A percentile compares a stretch with the other conserved stretches of the same genome.
phyloP scores from a whole-genome alignment of 148 eudicot genomes.

The Hydrangea macrophylla region DNA sequence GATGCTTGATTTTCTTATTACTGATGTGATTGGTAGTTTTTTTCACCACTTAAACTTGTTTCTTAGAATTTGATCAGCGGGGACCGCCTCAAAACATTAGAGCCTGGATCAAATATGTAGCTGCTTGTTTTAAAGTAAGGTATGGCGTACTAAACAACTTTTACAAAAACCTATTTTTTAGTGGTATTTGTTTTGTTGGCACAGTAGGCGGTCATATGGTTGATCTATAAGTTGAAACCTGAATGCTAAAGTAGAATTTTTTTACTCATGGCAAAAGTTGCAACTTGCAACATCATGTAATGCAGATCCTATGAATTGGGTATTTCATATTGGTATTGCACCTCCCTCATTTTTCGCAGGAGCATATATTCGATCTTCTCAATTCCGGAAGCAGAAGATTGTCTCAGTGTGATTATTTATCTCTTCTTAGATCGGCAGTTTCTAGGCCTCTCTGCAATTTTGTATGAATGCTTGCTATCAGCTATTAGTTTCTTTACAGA shows the following conservation, averaged over 20 bases:
- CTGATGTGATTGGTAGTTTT: conserved; percentile 5
- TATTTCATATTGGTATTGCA: background rate
- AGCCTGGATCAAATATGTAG: conserved; percentile 67
- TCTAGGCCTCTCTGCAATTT: conserved; percentile 44
- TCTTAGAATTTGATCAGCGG: conserved; percentile 36
- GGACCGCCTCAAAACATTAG: conserved; percentile 74
- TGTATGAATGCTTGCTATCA: conserved; percentile 55
- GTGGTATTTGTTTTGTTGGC: conserved; percentile 1
- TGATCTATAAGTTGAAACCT: background rate
- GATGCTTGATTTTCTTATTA: background rate
- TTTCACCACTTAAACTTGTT: conserved; percentile 21
- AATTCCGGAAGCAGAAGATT: conserved; percentile 62
- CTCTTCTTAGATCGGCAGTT: conserved; percentile 72
- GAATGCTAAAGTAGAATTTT: no score
- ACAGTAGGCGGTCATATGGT: background rate
- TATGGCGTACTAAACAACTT: conserved; percentile 26
- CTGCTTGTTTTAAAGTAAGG: conserved; percentile 65
- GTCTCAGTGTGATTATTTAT: conserved; percentile 42
- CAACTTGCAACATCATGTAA: background rate
- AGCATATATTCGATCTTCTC: conserved; percentile 41
- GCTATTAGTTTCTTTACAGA: conserved; percentile 56
- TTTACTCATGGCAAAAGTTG: background rate
- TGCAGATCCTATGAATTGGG: background rate
- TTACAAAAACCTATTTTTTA: no score
- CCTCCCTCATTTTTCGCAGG: conserved; percentile 53